Evolutionary conservation across 2,329 filamentous ascomycete genomes (phyloP).

Genomic region (Diaporthe vexans): DNA sequence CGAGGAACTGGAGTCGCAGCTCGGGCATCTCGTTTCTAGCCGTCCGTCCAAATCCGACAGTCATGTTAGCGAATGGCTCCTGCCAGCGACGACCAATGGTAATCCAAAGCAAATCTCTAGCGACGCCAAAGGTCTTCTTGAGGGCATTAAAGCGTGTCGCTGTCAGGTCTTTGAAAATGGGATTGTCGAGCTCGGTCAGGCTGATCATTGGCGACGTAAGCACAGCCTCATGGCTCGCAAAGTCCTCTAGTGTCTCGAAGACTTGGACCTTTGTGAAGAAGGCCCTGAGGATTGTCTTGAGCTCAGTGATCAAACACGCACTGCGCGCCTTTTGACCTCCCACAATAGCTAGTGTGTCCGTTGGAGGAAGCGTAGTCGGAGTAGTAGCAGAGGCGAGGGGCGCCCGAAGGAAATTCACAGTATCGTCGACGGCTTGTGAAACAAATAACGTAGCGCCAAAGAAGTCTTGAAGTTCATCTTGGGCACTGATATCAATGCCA

Average conservation of each 20-base stretch:
- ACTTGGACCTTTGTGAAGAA: not conserved
- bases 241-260: not conserved
- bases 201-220: not conserved
- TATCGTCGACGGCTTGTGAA: conserved; percentile 31
- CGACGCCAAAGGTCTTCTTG: conserved; percentile 36
- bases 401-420: conserved; percentile 10
- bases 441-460: not conserved
- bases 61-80: conserved; percentile 44
- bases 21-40: conserved; percentile 43
- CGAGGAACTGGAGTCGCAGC: conserved; percentile 46
- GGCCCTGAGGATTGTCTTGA: not conserved
- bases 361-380: not conserved
- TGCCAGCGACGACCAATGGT: conserved; percentile 39
- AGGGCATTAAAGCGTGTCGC: conserved; percentile 40
- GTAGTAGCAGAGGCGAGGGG: not conserved
- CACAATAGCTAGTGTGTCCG: not conserved
- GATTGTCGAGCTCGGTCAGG: conserved; percentile 9
- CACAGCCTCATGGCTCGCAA: not conserved
- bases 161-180: not conserved
- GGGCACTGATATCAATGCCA: not conserved
- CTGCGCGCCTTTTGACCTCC: not conserved
- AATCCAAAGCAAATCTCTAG: conserved; percentile 45
- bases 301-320: not conserved
- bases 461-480: not conserved
- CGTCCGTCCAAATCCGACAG: conserved; percentile 44